Evolutionary conservation across 495 filamentous ascomycete genomes (phyloP), one percentile per base, ranked within the genome.

Genomic region (Aspergillus homomorphus): DNA sequence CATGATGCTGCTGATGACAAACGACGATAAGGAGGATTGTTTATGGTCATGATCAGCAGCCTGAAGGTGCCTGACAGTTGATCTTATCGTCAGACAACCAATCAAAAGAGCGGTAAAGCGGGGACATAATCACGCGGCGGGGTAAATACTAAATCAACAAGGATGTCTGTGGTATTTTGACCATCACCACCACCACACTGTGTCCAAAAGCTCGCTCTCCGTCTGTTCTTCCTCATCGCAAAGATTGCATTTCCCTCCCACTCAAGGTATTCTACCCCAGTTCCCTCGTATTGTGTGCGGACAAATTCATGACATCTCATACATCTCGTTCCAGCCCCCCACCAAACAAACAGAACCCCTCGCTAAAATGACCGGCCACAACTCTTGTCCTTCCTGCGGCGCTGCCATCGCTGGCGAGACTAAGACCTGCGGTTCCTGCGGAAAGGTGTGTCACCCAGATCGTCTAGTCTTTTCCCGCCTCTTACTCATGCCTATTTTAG

Each of bases 351-450:
- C 42, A 53, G 21, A 12, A 16, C 6, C 42, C 19, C 20, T 51
- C n/a, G 19, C 42, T 52, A 66, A 62, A 57, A 69, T 69, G 66
- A 20, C 65, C 54, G 63, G 61, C 44, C 70, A 73, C 67, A 51
- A 42, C 43, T 41, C 57, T 59, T 76, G 73, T 58, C 73, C 73
- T 52, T 65, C 62, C 16, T 76, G 71, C 65, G 66, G 66, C 28
- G 69, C 68, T 22, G 26, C 42, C 43, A 74, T 72, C 54, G 7
- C 53, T 7, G 65, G 66, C 43, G 68, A 59, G 8, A 64, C 23
- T 26, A 76, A 76, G 70, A 72, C 61, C 44, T 76, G 73, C 62
- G 19, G 22, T 26, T 65, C 67, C 21, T 76, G 73, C 58, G 71
- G 71, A 56, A 66, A 56, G 51, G 73, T 76, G 60, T 56, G 65